phyloP scores from a whole-genome alignment of 257 asterid genomes.

The Solanum chiquidenum region DNA sequence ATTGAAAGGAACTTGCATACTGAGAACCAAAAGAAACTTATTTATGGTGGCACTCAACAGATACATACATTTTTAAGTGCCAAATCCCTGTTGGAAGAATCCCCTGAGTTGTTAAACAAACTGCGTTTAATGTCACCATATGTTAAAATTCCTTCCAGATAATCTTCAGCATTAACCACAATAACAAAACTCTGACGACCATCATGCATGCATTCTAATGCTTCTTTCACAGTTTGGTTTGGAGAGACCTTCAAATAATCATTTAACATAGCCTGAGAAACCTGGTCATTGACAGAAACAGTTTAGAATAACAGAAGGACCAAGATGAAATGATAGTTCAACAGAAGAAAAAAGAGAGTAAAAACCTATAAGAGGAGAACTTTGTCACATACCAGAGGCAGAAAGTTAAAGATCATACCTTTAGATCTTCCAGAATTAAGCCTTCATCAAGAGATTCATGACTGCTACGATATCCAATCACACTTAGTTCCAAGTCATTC shows the following conservation, averaged over 20 bases:
- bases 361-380: not conserved
- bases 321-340: not conserved
- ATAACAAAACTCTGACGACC: conserved; percentile 58
- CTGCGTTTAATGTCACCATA: conserved; percentile 70
- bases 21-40: not conserved
- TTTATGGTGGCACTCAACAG: not conserved
- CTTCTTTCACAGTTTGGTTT: conserved; percentile 61
- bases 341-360: not conserved
- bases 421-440: conserved; percentile 53
- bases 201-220: conserved; percentile 54
- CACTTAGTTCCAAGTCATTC: conserved; percentile 58
- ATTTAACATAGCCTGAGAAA: conserved; percentile 68
- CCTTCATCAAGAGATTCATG: conserved; percentile 41
- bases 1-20: not conserved
- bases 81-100: conserved; percentile 33
- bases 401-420: conserved; percentile 34
- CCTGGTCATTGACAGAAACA: conserved; percentile 29
- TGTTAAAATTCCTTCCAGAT: conserved; percentile 79
- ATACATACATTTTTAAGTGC: conserved; percentile 43
- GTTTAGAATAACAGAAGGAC: not conserved
- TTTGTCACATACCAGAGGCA: not conserved
- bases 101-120: conserved; percentile 29
- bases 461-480: conserved; percentile 28
- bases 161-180: conserved; percentile 62
- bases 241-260: conserved; percentile 47